Evolutionary conservation across 352 stramenopile species (phyloP), one percentile per base, ranked within the genome.

Genomic region (Phytophthora kernoviae): DNA sequence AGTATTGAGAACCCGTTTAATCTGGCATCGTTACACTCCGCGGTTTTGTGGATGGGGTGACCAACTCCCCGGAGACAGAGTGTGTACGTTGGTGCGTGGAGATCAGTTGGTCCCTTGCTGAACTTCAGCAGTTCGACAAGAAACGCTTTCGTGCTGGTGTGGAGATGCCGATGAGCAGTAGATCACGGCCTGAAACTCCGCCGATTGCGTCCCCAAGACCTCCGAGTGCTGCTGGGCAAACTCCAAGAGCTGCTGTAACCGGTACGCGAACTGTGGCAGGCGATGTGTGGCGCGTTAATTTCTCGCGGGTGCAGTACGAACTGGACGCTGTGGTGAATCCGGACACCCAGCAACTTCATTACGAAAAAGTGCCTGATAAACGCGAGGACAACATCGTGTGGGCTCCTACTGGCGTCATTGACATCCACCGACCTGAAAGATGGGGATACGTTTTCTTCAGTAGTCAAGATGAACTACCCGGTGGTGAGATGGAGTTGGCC

Each of bases 241-340:
- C 53, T 11, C 14, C 54, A 20, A 59, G 58, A 51, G 41, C 64
- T 24, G 58, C 58, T 1, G 14, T 69, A 7, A 55, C 60, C 12
- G 54, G 40, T 26, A 40, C 51, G 15, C 32, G n/a, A 20, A 67
- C 55, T 10, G 42, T 62, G 7, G 37, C 51, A 17, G 85, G 86
- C 0, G 69, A 89, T 21, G 75, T 92, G 44, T 96, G 87, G 86
- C 78, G 90, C 18, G 86, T 96, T 36, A 96, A 97, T 58, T 97
- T 97, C 54, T 94, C 80, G 17, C 79, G 89, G n/a, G 89, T 97
- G 4, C 87, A 97, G 56, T 93, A 92, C 46, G 57, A 88, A 24
- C 53, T 92, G 0, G 58, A 76, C 21, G 72, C 65, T 2, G 64
- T 84, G 4, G 50, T 84, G 14, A 67, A 90, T 27, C 36, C 58